These are phyloP conservation scores for Alternaria atra DNA, from an alignment of 2,329 filamentous ascomycete species.

Conservation along the genomic window DNA sequence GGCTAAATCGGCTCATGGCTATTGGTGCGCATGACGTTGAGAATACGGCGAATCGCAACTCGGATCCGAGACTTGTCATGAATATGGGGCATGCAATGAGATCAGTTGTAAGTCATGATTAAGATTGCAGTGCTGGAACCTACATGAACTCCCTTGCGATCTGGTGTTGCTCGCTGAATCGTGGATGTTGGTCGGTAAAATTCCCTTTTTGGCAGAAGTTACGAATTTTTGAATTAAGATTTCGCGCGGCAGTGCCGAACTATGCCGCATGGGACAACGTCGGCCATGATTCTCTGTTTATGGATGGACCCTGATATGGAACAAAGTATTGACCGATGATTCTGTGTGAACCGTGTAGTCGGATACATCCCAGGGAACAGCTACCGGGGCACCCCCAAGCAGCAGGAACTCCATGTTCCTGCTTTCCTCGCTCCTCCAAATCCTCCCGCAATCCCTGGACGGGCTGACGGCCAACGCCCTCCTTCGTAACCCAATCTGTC, in stretches of 20 bases:
- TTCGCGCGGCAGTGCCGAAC: constrained; percentile 12
- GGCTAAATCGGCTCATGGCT: constrained; percentile 10
- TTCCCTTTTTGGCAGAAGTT: background rate
- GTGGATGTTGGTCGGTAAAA: constrained; percentile 3
- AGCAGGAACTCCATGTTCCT: constrained; percentile 19
- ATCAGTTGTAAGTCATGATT: constrained; percentile 6
- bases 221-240: background rate
- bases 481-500: background rate
- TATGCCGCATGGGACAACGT: constrained; percentile 12
- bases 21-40: constrained; percentile 14
- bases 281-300: background rate
- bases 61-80: background rate
- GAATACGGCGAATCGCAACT: constrained; percentile 7
- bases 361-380: constrained; percentile 9
- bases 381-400: constrained; percentile 12
- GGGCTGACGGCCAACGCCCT: constrained; percentile 5
- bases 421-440: constrained; percentile 16
- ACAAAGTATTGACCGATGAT: constrained; percentile 4
- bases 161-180: background rate
- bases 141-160: background rate
- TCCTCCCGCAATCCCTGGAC: constrained; percentile 20
- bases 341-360: constrained; percentile 10
- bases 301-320: constrained; percentile 9
- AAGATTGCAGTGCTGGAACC: constrained; percentile 4
- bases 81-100: background rate